These are phyloP conservation scores for Ilex asprella DNA, from an alignment of 257 asterid genomes.

Conservation along the genomic window DNA sequence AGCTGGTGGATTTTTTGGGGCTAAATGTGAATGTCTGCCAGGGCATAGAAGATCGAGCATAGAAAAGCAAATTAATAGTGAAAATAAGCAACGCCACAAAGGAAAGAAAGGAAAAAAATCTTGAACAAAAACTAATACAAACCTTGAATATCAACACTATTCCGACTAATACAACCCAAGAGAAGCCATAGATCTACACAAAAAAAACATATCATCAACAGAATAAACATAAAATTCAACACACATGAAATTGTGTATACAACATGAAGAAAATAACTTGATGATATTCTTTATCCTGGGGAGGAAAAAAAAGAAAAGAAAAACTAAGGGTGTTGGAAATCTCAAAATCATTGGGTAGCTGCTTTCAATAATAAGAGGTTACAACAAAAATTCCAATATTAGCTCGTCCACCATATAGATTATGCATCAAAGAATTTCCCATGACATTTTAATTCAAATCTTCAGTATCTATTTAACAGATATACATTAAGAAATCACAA, in stretches of 20 bases:
- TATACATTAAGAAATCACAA: too few relatives aligned
- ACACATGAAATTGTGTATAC: slow-evolving; percentile 2
- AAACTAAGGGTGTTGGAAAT: too few relatives aligned
- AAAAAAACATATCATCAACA: neutral
- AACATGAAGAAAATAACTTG: too few relatives aligned
- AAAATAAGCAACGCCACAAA: neutral
- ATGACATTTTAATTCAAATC: too few relatives aligned
- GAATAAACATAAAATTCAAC: slow-evolving; percentile 10
- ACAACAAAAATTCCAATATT: too few relatives aligned
- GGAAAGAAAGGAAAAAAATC: neutral
- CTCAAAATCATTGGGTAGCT: too few relatives aligned
- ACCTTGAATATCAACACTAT: slow-evolving; percentile 84
- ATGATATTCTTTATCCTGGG: too few relatives aligned
- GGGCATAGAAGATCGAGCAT: slow-evolving; percentile 4
- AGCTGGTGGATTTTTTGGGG: slow-evolving; percentile 77
- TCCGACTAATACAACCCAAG: slow-evolving; percentile 87
- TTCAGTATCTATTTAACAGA: too few relatives aligned
- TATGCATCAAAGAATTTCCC: too few relatives aligned
- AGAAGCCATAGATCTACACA: slow-evolving; percentile 76
- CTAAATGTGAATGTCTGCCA: slow-evolving; percentile 75
- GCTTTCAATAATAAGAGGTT: too few relatives aligned
- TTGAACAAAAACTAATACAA: slow-evolving; percentile 9
- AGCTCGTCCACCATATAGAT: too few relatives aligned
- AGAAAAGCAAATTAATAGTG: slow-evolving; percentile 1
- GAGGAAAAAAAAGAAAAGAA: too few relatives aligned